These are phyloP conservation scores for Kwoniella shivajii DNA, from an alignment of 1,284 basidiomycete genomes.

Conservation along the genomic window DNA sequence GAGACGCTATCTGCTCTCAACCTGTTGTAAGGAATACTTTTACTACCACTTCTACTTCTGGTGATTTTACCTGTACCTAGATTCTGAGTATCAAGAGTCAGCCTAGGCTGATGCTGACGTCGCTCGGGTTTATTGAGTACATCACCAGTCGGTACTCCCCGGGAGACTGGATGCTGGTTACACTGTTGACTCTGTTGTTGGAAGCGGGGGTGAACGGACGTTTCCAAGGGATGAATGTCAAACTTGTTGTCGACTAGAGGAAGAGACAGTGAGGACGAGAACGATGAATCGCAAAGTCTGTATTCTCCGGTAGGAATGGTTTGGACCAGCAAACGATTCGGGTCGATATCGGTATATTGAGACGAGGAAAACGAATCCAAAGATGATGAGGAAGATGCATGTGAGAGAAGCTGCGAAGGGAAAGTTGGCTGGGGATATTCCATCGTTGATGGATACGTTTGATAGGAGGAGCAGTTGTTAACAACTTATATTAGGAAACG, in stretches of 20 bases:
- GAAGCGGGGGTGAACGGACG: too few relatives aligned
- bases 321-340: slow-evolving; percentile 8
- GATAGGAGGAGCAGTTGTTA: not conserved
- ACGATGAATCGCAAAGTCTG: slow-evolving; percentile 19
- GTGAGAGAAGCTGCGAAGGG: slow-evolving; percentile 19
- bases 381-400: slow-evolving; percentile 23
- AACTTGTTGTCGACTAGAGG: slow-evolving; percentile 6
- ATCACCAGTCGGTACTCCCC: slow-evolving; percentile 2
- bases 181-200: slow-evolving; percentile 5
- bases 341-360: slow-evolving; percentile 1
- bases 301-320: slow-evolving; percentile 2
- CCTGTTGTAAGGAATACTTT: slow-evolving; percentile 37
- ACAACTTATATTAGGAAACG: not conserved
- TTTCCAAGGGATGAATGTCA: too few relatives aligned
- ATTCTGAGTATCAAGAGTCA: slow-evolving; percentile 28
- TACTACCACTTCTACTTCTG: slow-evolving; percentile 27
- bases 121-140: not conserved
- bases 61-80: slow-evolving; percentile 19
- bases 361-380: slow-evolving; percentile 19
- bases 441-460: not conserved
- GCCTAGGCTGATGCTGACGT: slow-evolving; percentile 14
- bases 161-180: not conserved
- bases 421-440: slow-evolving; percentile 2
- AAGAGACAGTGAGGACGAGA: slow-evolving; percentile 9
- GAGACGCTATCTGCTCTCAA: slow-evolving; percentile 38